These are phyloP conservation scores for Ceratocystis papillata DNA, from an alignment of 2,329 filamentous ascomycete genomes.

Conservation along the genomic window DNA sequence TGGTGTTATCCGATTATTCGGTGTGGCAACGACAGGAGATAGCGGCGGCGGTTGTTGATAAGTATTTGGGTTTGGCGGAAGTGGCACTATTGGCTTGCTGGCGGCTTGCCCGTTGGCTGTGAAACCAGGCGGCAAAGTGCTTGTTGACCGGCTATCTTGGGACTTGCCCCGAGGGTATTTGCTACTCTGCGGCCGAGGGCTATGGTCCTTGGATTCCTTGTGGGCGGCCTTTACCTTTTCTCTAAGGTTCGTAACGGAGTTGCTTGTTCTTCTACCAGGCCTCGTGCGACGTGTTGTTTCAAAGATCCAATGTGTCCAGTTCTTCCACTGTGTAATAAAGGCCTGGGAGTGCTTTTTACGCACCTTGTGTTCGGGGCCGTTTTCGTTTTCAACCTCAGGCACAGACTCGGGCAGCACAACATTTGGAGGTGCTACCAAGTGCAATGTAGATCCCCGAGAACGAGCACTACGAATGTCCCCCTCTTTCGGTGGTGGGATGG, in stretches of 20 bases:
- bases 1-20: conserved; percentile 20
- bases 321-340: conserved; percentile 51
- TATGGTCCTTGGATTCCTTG: conserved; percentile 37
- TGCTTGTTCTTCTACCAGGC: conserved; percentile 42
- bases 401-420: conserved; percentile 33
- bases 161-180: conserved; percentile 31
- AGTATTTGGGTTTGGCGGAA: conserved; percentile 19
- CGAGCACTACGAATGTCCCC: conserved; percentile 55
- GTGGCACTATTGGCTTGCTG: conserved; percentile 28
- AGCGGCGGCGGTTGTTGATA: conserved; percentile 16
- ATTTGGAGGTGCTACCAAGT: conserved; percentile 62
- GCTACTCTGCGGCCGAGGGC: conserved; percentile 50
- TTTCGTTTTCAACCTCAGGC: conserved; percentile 25
- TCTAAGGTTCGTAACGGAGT: conserved; percentile 50
- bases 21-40: conserved; percentile 19
- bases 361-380: conserved; percentile 36
- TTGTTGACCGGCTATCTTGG: conserved; percentile 30
- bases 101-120: conserved; percentile 41
- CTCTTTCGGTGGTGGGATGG: conserved; percentile 80
- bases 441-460: conserved; percentile 72
- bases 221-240: conserved; percentile 35
- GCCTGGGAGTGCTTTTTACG: conserved; percentile 49
- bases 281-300: conserved; percentile 46
- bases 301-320: conserved; percentile 53
- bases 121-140: conserved; percentile 40